Evolutionary conservation across 179 eudicot species (phyloP).

Genomic region (Spinacia oleracea): DNA sequence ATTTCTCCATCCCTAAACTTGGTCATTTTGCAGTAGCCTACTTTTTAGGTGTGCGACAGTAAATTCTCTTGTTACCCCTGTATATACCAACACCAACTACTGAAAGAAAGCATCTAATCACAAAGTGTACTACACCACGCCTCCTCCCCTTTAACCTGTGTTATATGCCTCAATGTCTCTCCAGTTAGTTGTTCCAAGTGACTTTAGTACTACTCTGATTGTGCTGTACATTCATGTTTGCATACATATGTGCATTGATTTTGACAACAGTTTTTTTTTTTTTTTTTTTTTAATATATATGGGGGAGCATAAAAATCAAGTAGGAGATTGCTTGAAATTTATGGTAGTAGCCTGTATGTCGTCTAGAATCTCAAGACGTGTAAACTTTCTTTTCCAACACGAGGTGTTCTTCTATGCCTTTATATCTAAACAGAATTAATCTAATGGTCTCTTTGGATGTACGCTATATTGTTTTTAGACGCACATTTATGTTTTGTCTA

Average conservation of each 20-base stretch:
- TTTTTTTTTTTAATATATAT: too few species aligned
- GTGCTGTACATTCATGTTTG: too few species aligned
- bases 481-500: not conserved
- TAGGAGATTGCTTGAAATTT: not conserved
- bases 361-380: not conserved
- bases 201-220: not conserved
- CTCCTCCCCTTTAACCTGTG: not conserved
- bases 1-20: not conserved
- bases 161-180: not conserved
- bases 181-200: not conserved
- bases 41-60: not conserved
- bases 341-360: not conserved
- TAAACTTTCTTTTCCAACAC: not conserved
- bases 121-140: not conserved
- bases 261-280: not conserved
- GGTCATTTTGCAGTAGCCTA: not conserved
- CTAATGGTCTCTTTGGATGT: not conserved
- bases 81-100: not conserved
- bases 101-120: not conserved
- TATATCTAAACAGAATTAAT: too few species aligned
- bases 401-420: not conserved
- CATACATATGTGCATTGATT: not conserved
- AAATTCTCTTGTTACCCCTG: too few species aligned
- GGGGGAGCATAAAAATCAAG: not conserved
- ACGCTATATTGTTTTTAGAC: not conserved